These are phyloP conservation scores for Monosporascus sp. DNA, from an alignment of 2,329 filamentous ascomycete genomes.

Conservation along the genomic window DNA sequence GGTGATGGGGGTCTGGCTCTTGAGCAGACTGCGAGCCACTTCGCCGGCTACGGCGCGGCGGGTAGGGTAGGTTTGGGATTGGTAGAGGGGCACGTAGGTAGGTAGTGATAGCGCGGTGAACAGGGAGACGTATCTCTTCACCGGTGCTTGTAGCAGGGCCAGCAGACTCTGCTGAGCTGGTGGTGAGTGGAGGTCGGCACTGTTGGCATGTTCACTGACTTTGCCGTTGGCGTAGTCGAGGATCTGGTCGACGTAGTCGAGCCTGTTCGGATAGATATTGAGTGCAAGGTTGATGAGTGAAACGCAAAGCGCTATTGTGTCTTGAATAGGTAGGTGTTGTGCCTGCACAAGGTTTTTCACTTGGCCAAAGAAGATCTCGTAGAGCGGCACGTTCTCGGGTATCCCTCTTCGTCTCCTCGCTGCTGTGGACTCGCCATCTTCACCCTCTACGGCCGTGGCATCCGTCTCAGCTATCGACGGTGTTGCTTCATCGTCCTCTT, in stretches of 20 bases:
- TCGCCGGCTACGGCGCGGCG: constrained; percentile 86
- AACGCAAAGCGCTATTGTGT: constrained; percentile 90
- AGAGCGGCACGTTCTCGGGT: constrained; percentile 77
- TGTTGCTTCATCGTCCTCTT: constrained; percentile 28
- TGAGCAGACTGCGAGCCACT: constrained; percentile 73
- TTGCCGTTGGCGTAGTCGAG: constrained; percentile 83
- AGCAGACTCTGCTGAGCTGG: constrained; percentile 85
- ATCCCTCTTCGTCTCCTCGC: constrained; percentile 46
- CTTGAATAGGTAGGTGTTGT: constrained; percentile 85
- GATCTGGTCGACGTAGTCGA: constrained; percentile 95
- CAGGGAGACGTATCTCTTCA: constrained; percentile 84
- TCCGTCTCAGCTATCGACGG: constrained; percentile 43
- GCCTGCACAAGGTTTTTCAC: constrained; percentile 90
- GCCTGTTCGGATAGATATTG: constrained; percentile 86
- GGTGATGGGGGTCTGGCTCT: constrained; percentile 73
- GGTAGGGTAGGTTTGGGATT: constrained; percentile 89
- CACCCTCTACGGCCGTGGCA: constrained; percentile 42
- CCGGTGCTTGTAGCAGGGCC: constrained; percentile 78
- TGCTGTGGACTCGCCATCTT: constrained; percentile 20
- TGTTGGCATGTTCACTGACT: constrained; percentile 83
- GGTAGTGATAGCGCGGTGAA: constrained; percentile 95
- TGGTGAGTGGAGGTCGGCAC: constrained; percentile 87
- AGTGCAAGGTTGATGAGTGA: constrained; percentile 89
- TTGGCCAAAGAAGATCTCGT: constrained; percentile 96
- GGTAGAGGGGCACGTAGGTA: constrained; percentile 83